These are phyloP conservation scores for Exophiala sp. DNA, from an alignment of 2,329 filamentous ascomycete species.

Conservation along the genomic window DNA sequence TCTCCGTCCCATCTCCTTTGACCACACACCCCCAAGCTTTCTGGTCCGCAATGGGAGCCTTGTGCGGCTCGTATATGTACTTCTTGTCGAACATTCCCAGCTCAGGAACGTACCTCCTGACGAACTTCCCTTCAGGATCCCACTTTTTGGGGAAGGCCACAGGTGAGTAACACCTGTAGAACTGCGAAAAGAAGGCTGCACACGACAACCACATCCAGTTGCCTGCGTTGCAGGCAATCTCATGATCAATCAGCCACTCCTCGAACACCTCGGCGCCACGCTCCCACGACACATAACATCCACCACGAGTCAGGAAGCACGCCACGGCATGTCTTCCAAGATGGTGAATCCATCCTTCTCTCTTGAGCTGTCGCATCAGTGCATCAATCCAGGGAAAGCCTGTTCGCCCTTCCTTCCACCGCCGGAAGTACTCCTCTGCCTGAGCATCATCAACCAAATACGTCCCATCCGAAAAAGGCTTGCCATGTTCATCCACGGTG, in stretches of 20 bases:
- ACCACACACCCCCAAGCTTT: slow-evolving; percentile 64
- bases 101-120: slow-evolving; percentile 66
- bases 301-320: slow-evolving; percentile 75
- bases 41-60: slow-evolving; percentile 65
- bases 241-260: slow-evolving; percentile 71
- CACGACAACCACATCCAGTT: slow-evolving; percentile 74
- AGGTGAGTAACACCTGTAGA: slow-evolving; percentile 67
- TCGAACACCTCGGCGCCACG: slow-evolving; percentile 75
- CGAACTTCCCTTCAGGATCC: slow-evolving; percentile 65
- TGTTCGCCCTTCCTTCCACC: slow-evolving; percentile 67
- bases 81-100: slow-evolving; percentile 60
- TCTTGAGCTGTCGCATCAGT: slow-evolving; percentile 68
- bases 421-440: slow-evolving; percentile 63
- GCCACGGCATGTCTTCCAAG: slow-evolving; percentile 73
- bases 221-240: slow-evolving; percentile 67
- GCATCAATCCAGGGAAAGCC: slow-evolving; percentile 81
- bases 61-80: slow-evolving; percentile 78
- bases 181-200: slow-evolving; percentile 71
- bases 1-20: slow-evolving; percentile 50
- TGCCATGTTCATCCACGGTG: slow-evolving; percentile 32
- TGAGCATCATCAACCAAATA: slow-evolving; percentile 62
- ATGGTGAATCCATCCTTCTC: slow-evolving; percentile 78
- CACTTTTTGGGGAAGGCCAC: slow-evolving; percentile 71
- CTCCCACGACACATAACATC: slow-evolving; percentile 77
- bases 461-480: slow-evolving; percentile 52